These are phyloP conservation scores for Trypanosoma cruzi DNA, from an alignment of 208 protist genomes.

Conservation along the genomic window DNA sequence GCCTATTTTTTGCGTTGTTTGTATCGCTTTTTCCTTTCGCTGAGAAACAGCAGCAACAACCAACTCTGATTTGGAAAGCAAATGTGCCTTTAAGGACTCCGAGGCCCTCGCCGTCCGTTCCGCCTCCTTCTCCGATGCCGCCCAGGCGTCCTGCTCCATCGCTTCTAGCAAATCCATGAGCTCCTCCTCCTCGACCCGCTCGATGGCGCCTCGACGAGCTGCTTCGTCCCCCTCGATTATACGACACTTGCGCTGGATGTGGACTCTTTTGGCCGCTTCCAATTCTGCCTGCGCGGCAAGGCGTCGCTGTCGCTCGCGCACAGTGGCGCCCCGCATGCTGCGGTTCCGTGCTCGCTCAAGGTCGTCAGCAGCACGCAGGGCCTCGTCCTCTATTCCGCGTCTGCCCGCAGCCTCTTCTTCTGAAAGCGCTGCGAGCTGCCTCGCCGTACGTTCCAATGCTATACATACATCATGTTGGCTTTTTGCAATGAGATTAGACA, in stretches of 20 bases:
- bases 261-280: background rate
- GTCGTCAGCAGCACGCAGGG: background rate
- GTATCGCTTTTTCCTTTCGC: background rate
- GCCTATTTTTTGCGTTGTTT: background rate
- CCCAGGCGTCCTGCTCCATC: background rate
- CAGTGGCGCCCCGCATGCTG: background rate
- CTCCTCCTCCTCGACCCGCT: constrained; percentile 7
- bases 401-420: background rate
- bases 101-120: background rate
- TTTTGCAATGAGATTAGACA: background rate
- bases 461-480: background rate
- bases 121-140: background rate
- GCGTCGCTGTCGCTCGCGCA: background rate
- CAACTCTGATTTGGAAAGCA: background rate
- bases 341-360: background rate
- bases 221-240: constrained; percentile 1
- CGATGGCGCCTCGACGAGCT: background rate
- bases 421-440: background rate
- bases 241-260: background rate
- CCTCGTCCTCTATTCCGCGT: constrained; percentile 7
- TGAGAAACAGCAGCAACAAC: background rate
- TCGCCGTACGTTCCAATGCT: background rate
- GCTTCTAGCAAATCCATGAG: background rate
- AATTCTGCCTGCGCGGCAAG: background rate
- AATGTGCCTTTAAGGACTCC: background rate